A percentile compares a stretch with the other conserved stretches of the same genome.
Conservation (phyloP, 139 green algal genomes). For the Chlorella ohadii region DNA sequence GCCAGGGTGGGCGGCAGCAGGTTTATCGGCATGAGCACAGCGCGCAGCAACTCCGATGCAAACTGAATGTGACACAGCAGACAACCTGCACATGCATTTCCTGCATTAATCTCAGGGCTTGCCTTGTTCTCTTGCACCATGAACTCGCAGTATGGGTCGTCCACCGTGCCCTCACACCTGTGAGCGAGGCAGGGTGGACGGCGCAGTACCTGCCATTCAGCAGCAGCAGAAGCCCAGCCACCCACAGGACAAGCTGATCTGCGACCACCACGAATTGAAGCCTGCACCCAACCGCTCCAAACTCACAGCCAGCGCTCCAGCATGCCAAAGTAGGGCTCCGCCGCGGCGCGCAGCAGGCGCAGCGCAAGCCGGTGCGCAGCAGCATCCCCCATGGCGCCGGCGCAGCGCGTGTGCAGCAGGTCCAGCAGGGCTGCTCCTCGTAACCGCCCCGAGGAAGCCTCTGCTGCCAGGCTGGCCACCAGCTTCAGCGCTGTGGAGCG, state of each 20-base stretch:
- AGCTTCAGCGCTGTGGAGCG: slow-evolving; percentile 60
- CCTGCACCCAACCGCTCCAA: too few relatives aligned
- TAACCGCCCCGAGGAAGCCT: slow-evolving; percentile 46
- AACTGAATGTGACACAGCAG: not conserved
- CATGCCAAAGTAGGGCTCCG: slow-evolving; percentile 82
- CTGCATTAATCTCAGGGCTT: not conserved
- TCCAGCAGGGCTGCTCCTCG: slow-evolving; percentile 74
- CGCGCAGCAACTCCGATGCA: too few relatives aligned
- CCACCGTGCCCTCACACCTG: slow-evolving; percentile 67
- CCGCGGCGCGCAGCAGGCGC: slow-evolving; percentile 73
- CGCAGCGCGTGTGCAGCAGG: slow-evolving; percentile 61
- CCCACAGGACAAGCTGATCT: too few relatives aligned
- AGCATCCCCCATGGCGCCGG: slow-evolving; percentile 60
- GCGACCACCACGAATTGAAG: too few relatives aligned
- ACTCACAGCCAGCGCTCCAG: slow-evolving; percentile 83
- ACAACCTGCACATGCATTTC: not conserved
- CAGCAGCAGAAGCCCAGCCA: too few relatives aligned
- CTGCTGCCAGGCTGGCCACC: slow-evolving; percentile 70
- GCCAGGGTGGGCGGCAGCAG: not conserved
- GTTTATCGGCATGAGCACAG: not conserved
- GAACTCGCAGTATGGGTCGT: slow-evolving; percentile 93
- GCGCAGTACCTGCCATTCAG: too few relatives aligned
- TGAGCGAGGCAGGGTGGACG: too few relatives aligned
- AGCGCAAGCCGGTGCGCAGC: slow-evolving; percentile 60
- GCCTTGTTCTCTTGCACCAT: slow-evolving; percentile 78